Base-by-base conservation (phyloP, 129 eudicot species). In the Sambucus nigra region DNA sequence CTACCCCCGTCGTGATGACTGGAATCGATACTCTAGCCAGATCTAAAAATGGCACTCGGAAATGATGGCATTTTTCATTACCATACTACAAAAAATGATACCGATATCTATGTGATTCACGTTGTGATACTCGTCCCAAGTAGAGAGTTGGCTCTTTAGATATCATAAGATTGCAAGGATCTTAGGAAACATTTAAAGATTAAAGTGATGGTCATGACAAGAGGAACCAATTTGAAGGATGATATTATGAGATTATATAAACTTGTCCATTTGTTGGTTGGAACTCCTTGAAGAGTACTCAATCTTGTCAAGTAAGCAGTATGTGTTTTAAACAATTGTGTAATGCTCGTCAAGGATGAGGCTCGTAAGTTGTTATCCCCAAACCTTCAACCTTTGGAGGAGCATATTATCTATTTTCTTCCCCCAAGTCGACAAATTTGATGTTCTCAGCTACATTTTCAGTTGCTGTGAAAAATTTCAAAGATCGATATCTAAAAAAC, bases 21-120 rank as follows among this genome's bases (percentile, higher is more conserved):
- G 89, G 89, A 14, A 73, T 80, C 58, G 84, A 81, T 70, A 81
- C 77, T 47, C 81, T 77, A 20, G 89, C 89, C 4, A 69, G 84
- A 69, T 80, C 84, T 2, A 78, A 78, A 56, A 73, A 72, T 35
- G 88, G 83, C 32, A 80, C 89, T 3, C 84, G 89, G 24, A 77
- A 59, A 77, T 84, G 9, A 81, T 78, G 16, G 81, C 89, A 22
- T 81, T 81, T 59, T 67, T 65, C 51, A 67, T 67, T 47, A 65
- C 72, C 25, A 46, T 66, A 2, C 52, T 67, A 41, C 66, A 67
- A 67, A 58, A 67, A n/a, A 57, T 31, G 72, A 67, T 58, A 65
- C 51, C 47, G 65, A 59, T 26, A 58, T 20, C 53, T 57, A 67
- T 67, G 72, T 67, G 10, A 67, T 67, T 58, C 72, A 67, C 57